Evolutionary conservation across 2,329 filamentous ascomycete species (phyloP).

Genomic region (Boeremia lycopersici): DNA sequence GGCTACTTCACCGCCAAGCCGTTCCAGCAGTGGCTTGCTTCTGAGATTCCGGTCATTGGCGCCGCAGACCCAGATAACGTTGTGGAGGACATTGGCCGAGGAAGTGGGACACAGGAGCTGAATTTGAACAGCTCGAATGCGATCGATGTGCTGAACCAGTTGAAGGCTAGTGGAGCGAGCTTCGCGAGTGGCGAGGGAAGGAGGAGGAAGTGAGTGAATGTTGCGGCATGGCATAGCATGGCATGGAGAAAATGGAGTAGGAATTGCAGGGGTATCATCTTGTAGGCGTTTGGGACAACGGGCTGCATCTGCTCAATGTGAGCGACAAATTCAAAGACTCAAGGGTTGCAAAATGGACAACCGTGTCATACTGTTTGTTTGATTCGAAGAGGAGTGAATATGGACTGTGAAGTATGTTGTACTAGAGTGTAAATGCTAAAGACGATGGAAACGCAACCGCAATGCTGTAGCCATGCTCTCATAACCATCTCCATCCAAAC

Average conservation of each 20-base stretch:
- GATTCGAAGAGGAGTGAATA: too few relatives aligned
- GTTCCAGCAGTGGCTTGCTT: constrained; percentile 78
- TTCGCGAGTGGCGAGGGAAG: constrained; percentile 35
- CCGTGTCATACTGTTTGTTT: too few relatives aligned
- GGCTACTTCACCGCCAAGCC: constrained; percentile 76
- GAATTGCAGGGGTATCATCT: neutral
- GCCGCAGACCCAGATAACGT: constrained; percentile 65
- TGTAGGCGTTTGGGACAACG: neutral
- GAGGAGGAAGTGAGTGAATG: constrained; percentile 39
- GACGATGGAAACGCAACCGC: neutral
- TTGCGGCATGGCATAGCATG: neutral
- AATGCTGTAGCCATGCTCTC: constrained; percentile 1
- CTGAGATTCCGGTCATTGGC: constrained; percentile 69
- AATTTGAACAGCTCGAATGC: constrained; percentile 41
- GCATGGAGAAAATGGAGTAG: neutral
- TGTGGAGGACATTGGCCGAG: constrained; percentile 51
- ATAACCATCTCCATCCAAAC: neutral
- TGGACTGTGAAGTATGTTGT: too few relatives aligned
- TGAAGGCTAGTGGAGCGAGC: constrained; percentile 42
- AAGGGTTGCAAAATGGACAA: too few relatives aligned
- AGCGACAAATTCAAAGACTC: neutral
- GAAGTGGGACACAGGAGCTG: constrained; percentile 35
- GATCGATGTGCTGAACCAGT: constrained; percentile 43
- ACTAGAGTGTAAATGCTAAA: neutral
- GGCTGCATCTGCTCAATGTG: neutral